A percentile compares a stretch with the other conserved stretches of the same genome.
phyloP scores from a whole-genome alignment of 176 grass and related monocot genomes.

The Paspalum notatum region DNA sequence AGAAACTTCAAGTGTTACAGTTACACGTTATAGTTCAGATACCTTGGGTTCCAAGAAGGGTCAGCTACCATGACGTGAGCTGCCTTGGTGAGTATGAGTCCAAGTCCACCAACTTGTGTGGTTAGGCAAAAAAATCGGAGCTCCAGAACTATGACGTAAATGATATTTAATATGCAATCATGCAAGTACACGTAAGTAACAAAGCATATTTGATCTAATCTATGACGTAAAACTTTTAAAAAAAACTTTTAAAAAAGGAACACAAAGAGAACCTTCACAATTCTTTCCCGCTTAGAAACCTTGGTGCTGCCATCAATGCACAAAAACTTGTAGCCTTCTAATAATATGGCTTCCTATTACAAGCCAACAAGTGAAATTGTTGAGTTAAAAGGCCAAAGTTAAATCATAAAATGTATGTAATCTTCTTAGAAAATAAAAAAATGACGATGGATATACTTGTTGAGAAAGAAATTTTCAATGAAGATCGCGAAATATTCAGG shows the following conservation, averaged over 20 bases:
- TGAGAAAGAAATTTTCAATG: constrained; percentile 8
- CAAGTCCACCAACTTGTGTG: constrained; percentile 95
- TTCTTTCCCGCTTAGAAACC: constrained; percentile 74
- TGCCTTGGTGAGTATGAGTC: constrained; percentile 92
- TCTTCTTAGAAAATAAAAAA: too few species aligned
- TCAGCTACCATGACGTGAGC: constrained; percentile 92
- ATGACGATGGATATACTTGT: too few species aligned
- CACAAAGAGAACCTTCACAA: constrained; percentile 67
- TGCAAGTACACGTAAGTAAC: constrained; percentile 32
- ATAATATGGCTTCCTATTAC: constrained; percentile 74
- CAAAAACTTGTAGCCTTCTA: constrained; percentile 76
- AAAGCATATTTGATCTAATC: constrained; percentile 32
- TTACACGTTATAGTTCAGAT: background rate
- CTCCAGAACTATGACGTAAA: constrained; percentile 76
- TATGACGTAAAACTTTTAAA: constrained; percentile 38
- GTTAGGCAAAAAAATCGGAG: constrained; percentile 92
- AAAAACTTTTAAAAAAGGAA: constrained; percentile 19
- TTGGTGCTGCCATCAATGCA: constrained; percentile 91
- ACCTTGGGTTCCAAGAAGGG: constrained; percentile 98
- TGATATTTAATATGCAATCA: constrained; percentile 63
- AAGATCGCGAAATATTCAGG: too few species aligned
- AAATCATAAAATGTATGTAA: too few species aligned
- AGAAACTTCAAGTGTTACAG: constrained; percentile 14
- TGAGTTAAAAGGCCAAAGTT: constrained; percentile 24
- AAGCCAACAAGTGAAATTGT: constrained; percentile 6